phyloP scores from a whole-genome alignment of 2,329 filamentous ascomycete genomes.

The Magnaporthiopsis rhizophila region DNA sequence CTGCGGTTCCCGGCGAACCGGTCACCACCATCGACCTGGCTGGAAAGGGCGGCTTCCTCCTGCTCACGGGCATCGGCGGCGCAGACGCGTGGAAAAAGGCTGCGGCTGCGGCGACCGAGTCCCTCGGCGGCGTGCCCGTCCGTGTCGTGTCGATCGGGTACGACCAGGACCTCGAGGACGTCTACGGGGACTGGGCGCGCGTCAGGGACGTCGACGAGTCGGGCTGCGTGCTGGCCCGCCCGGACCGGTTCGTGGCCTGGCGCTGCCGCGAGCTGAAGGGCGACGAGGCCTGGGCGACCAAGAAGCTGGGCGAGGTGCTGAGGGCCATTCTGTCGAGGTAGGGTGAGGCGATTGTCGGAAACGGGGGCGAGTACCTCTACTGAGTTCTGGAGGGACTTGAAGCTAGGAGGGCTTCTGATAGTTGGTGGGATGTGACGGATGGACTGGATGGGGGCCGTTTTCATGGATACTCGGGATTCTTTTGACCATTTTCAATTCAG shows the following conservation, averaged over 20 bases:
- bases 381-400: too few relatives aligned
- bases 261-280: conserved; percentile 15
- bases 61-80: conserved; percentile 49
- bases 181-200: conserved; percentile 52
- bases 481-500: background rate
- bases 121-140: conserved; percentile 38
- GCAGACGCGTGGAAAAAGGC: conserved; percentile 43
- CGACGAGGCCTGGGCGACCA: conserved; percentile 9
- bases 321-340: conserved; percentile 13
- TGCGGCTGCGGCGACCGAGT: conserved; percentile 27
- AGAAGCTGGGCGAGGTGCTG: conserved; percentile 16
- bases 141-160: conserved; percentile 46
- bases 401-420: too few relatives aligned
- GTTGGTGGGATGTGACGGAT: too few relatives aligned
- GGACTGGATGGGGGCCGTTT: too few relatives aligned
- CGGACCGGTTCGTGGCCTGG: conserved; percentile 53
- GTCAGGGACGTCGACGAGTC: conserved; percentile 46
- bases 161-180: conserved; percentile 51
- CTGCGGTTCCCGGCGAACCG: conserved; percentile 30
- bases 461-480: too few relatives aligned
- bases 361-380: too few relatives aligned
- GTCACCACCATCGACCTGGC: conserved; percentile 53
- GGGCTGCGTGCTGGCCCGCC: conserved; percentile 49
- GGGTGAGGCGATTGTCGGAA: too few relatives aligned
- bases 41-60: conserved; percentile 42